Conservation (phyloP, 805 yeast genomes). For the Debaryomyces maramus region DNA sequence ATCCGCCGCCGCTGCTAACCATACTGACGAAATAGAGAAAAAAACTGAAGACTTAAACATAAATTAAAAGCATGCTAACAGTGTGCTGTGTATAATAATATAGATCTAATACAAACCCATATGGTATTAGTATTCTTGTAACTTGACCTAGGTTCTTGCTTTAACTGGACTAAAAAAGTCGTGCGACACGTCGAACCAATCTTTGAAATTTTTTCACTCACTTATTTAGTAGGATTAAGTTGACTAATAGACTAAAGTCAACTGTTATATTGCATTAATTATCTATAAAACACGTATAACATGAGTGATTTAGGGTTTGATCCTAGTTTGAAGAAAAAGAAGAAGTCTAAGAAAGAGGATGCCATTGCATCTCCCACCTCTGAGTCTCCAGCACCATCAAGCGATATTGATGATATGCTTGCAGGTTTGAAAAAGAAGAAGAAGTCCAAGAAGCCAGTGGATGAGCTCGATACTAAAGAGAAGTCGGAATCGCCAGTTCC, state of each 20-base stretch:
- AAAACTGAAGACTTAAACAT: conserved; percentile 29
- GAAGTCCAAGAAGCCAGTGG: conserved; percentile 57
- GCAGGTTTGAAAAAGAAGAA: conserved; percentile 76
- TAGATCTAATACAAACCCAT: neutral
- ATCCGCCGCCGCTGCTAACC: conserved; percentile 56
- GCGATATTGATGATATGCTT: conserved; percentile 55
- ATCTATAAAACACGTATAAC: conserved; percentile 7
- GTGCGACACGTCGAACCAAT: conserved; percentile 2
- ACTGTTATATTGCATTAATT: conserved; percentile 1
- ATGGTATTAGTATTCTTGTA: too few species aligned
- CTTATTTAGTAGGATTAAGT: too few species aligned
- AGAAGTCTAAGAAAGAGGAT: conserved; percentile 57
- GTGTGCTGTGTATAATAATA: conserved; percentile 1
- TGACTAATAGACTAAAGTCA: too few species aligned
- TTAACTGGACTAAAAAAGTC: neutral
- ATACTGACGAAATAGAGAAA: conserved; percentile 36
- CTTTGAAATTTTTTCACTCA: conserved; percentile 3
- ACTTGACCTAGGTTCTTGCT: neutral
- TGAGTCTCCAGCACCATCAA: conserved; percentile 31
- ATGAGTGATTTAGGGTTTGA: conserved; percentile 67
- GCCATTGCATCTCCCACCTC: conserved; percentile 21
- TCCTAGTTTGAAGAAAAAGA: conserved; percentile 74
- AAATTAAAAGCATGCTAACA: conserved; percentile 6
- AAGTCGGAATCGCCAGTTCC: conserved; percentile 22
- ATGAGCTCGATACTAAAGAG: conserved; percentile 21